Percentiles rank a stretch among this genome's conserved stretches.
Conservation (phyloP, 768 basidiomycete species). For the Leccinum aurantiacum region DNA sequence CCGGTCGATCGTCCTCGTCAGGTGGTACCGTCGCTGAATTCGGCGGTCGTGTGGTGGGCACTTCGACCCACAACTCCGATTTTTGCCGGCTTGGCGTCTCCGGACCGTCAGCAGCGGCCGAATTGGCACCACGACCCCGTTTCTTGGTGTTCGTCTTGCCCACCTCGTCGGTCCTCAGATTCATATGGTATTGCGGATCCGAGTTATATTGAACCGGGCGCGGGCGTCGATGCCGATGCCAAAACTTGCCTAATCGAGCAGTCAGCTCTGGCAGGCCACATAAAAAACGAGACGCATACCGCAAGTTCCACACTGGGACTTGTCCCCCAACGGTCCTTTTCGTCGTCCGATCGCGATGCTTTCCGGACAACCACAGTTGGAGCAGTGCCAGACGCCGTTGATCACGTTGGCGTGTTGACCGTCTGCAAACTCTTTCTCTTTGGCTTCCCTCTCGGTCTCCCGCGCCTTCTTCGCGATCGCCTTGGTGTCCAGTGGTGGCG, state of each 20-base stretch:
- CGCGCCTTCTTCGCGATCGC: constrained; percentile 60
- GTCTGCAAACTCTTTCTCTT: constrained; percentile 80
- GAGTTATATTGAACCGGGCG: constrained; percentile 80
- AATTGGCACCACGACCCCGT: constrained; percentile 36
- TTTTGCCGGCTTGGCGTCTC: constrained; percentile 53
- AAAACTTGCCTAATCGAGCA: constrained; percentile 72
- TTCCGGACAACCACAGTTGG: constrained; percentile 91
- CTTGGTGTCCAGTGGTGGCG: constrained; percentile 47
- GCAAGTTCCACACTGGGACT: constrained; percentile 89
- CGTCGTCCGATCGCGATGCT: constrained; percentile 80
- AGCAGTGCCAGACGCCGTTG: constrained; percentile 91
- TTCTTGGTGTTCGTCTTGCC: constrained; percentile 54
- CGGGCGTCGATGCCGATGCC: constrained; percentile 82
- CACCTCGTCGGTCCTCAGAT: constrained; percentile 56
- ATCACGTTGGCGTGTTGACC: constrained; percentile 81
- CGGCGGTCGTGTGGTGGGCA: constrained; percentile 32
- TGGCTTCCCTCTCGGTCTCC: constrained; percentile 79
- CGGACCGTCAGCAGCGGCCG: constrained; percentile 38
- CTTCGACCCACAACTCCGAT: constrained; percentile 38
- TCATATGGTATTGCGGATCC: constrained; percentile 68
- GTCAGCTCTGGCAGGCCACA: constrained; percentile 2
- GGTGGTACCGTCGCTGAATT: constrained; percentile 28
- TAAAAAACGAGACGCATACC: constrained; percentile 50
- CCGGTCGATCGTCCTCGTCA: constrained; percentile 52
- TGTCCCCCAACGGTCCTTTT: constrained; percentile 88